These are phyloP conservation scores for Tricladium varicosporioides DNA, from an alignment of 2,329 filamentous ascomycete species.

Conservation along the genomic window DNA sequence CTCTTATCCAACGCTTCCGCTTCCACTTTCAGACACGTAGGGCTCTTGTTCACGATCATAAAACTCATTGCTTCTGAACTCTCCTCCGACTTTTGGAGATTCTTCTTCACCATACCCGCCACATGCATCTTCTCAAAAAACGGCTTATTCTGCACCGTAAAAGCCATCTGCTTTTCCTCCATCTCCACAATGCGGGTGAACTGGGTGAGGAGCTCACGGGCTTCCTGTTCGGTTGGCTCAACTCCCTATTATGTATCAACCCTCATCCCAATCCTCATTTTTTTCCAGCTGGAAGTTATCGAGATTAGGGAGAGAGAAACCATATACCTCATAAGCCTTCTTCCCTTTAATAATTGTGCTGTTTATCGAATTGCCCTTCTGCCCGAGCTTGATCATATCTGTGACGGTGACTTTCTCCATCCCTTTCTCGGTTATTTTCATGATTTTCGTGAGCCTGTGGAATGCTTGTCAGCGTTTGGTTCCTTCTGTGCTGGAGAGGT, in stretches of 20 bases:
- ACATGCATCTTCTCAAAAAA: slow-evolving; percentile 15
- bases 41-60: not conserved
- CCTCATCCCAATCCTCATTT: no score
- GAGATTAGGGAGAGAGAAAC: not conserved
- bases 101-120: slow-evolving; percentile 1
- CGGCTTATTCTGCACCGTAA: slow-evolving; percentile 22
- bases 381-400: slow-evolving; percentile 30
- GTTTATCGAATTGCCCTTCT: slow-evolving; percentile 31
- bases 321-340: slow-evolving; percentile 27
- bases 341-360: slow-evolving; percentile 30
- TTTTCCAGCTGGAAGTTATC: no score
- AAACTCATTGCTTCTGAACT: not conserved
- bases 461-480: not conserved
- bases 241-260: slow-evolving; percentile 11
- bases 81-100: not conserved
- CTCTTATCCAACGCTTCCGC: not conserved
- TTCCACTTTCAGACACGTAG: not conserved
- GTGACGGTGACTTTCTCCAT: slow-evolving; percentile 21
- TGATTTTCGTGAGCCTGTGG: slow-evolving; percentile 21
- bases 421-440: slow-evolving; percentile 29
- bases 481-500: not conserved
- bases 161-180: slow-evolving; percentile 27
- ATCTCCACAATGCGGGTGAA: slow-evolving; percentile 26
- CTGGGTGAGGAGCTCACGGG: slow-evolving; percentile 22
- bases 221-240: slow-evolving; percentile 22